Percentiles rank a stretch among this genome's conserved stretches.
Evolutionary conservation across 352 stramenopile genomes (phyloP).

Genomic region (Blastocystis hominis): DNA sequence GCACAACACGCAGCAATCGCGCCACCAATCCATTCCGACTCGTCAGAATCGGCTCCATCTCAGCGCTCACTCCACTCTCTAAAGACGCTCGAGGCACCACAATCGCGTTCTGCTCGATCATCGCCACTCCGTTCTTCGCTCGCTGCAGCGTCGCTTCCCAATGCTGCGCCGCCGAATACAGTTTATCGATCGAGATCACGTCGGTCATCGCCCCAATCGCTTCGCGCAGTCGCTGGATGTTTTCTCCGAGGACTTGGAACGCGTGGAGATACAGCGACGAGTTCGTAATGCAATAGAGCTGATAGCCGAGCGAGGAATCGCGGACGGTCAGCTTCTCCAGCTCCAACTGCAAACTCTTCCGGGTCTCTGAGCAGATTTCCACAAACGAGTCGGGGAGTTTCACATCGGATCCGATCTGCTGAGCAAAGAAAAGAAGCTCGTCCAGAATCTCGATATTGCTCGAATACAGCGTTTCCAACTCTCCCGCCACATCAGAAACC

Average conservation of each 20-base stretch:
- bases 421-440: constrained; percentile 37
- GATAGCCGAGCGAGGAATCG: background rate
- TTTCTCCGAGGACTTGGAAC: background rate
- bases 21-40: background rate
- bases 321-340: background rate
- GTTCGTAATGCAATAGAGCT: background rate
- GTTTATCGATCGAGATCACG: background rate
- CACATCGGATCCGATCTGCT: background rate
- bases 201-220: background rate
- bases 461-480: background rate
- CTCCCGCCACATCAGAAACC: background rate
- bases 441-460: background rate
- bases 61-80: background rate
- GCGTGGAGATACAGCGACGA: background rate
- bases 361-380: background rate
- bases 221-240: background rate
- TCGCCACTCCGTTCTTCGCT: background rate
- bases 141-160: background rate
- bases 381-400: background rate
- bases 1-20: background rate
- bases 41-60: background rate
- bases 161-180: background rate
- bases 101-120: background rate
- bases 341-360: background rate
- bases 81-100: background rate